These are phyloP conservation scores for Aspergillus panamensis DNA, from an alignment of 495 filamentous ascomycete genomes.

Conservation along the genomic window DNA sequence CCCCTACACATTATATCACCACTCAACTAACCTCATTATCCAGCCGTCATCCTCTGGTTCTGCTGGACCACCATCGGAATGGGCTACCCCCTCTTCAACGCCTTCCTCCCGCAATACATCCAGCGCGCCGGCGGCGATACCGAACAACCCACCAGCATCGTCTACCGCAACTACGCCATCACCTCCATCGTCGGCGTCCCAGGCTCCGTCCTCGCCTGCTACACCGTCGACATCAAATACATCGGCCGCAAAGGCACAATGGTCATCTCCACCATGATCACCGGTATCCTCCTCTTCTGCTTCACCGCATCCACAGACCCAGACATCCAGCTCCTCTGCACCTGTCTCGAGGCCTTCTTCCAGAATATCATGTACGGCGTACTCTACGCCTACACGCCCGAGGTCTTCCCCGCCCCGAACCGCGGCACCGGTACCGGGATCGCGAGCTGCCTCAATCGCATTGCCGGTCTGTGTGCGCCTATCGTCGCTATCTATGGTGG, in stretches of 20 bases:
- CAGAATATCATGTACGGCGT: slow-evolving; percentile 65
- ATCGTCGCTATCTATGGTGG: slow-evolving; percentile 53
- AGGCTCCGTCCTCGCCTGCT: slow-evolving; percentile 53
- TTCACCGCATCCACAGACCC: slow-evolving; percentile 52
- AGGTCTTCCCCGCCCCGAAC: slow-evolving; percentile 57
- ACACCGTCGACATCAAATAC: slow-evolving; percentile 55
- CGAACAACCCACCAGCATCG: slow-evolving; percentile 40
- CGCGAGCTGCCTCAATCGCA: slow-evolving; percentile 53
- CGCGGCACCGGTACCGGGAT: slow-evolving; percentile 59
- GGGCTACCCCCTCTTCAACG: slow-evolving; percentile 58
- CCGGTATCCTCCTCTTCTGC: slow-evolving; percentile 55
- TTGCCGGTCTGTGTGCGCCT: slow-evolving; percentile 56
- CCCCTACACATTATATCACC: neutral
- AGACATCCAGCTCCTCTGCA: slow-evolving; percentile 50
- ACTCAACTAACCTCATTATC: slow-evolving; percentile 2
- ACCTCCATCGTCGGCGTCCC: slow-evolving; percentile 56
- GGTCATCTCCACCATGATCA: slow-evolving; percentile 50
- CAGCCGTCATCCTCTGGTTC: slow-evolving; percentile 50
- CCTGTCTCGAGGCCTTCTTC: slow-evolving; percentile 55
- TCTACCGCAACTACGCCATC: slow-evolving; percentile 61
- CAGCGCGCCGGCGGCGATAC: slow-evolving; percentile 33
- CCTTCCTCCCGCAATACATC: slow-evolving; percentile 58
- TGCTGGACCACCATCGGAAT: slow-evolving; percentile 57
- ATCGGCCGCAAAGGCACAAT: slow-evolving; percentile 60
- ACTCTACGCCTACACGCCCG: slow-evolving; percentile 59